Evolutionary conservation across 768 basidiomycete species (phyloP), one percentile per base, ranked within the genome.

Genomic region (Mycena indigotica): DNA sequence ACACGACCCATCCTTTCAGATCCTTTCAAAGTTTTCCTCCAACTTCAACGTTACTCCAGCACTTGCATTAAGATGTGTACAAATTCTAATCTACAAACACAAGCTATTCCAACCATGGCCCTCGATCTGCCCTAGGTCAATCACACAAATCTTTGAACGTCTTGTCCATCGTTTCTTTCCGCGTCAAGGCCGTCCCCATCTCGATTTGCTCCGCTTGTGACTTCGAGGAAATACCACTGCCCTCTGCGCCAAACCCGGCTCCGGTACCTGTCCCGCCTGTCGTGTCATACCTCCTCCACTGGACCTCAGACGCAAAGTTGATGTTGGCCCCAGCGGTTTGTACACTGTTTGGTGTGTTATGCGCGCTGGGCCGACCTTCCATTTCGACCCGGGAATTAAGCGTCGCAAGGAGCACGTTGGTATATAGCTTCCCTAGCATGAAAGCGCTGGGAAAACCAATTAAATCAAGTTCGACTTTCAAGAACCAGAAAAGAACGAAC

Each of bases 341-440:
- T 19, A 44, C 21, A 21, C 41, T 44, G 15, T 21, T 21, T 23
- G 41, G 41, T 5, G 15, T 21, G n/a, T 19, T 19, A 19, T 44
- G 6, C n/a, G 8, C 41, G n/a, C n/a, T 44, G 13, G 41, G 8
- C n/a, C 41, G 8, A 21, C 41, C 41, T 19, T 44, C 41, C n/a
- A 44, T 44, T 8, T 48, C 46, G 15, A 10, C 24, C 13, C 46
- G 46, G 6, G 46, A 24, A n/a, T 48, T 48, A 6, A 48, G 46
- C 21, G 46, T 48, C 46, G 46, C 46, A 8, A 48, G 46, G 6
- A 48, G 46, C 4, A 48, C 46, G 25, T 48, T 48, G 21, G 46
- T 48, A 26, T 48, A 48, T 8, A 48, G 46, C 46, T 48, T 48
- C 24, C 46, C 46, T 13, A 48, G 46, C 24, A 48, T 48, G 25